A percentile compares a stretch with the other conserved stretches of the same genome.
These are phyloP conservation scores for Trichoderma brevicompactum DNA, from an alignment of 2,329 filamentous ascomycete genomes.

Conservation along the genomic window DNA sequence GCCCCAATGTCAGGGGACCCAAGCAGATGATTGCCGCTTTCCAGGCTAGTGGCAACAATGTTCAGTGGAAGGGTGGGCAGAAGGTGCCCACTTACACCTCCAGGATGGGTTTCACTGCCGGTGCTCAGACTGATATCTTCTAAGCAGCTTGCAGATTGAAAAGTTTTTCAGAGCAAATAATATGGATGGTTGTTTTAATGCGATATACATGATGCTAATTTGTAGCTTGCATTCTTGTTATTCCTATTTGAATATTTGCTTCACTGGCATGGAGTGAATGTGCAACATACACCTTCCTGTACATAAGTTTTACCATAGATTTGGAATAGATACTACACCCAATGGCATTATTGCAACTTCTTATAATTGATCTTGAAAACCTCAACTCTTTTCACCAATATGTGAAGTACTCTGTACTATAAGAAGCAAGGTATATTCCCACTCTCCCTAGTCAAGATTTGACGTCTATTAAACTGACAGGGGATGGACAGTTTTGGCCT, in stretches of 20 bases:
- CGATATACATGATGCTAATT: no score
- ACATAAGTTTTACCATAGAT: neutral
- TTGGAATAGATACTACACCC: neutral
- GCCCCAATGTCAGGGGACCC: slow-evolving; percentile 1
- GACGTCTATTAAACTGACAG: no score
- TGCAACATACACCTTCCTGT: neutral
- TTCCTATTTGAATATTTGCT: neutral
- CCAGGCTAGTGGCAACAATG: slow-evolving; percentile 7
- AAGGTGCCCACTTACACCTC: slow-evolving; percentile 16
- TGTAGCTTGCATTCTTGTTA: neutral
- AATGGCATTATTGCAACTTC: neutral
- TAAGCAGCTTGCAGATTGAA: neutral
- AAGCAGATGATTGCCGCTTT: slow-evolving; percentile 25
- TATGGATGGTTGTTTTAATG: neutral
- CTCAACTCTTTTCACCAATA: no score
- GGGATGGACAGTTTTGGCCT: no score
- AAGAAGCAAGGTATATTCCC: no score
- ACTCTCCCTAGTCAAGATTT: no score
- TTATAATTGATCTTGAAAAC: no score
- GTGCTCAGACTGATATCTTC: slow-evolving; percentile 24
- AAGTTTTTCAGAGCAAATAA: neutral
- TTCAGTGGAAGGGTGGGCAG: slow-evolving; percentile 11
- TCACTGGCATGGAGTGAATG: neutral
- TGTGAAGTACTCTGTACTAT: no score
- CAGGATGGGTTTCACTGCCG: slow-evolving; percentile 7